phyloP scores from a whole-genome alignment of 192 early-diverging fungal genomes.

The Mycoemilia scoparia region DNA sequence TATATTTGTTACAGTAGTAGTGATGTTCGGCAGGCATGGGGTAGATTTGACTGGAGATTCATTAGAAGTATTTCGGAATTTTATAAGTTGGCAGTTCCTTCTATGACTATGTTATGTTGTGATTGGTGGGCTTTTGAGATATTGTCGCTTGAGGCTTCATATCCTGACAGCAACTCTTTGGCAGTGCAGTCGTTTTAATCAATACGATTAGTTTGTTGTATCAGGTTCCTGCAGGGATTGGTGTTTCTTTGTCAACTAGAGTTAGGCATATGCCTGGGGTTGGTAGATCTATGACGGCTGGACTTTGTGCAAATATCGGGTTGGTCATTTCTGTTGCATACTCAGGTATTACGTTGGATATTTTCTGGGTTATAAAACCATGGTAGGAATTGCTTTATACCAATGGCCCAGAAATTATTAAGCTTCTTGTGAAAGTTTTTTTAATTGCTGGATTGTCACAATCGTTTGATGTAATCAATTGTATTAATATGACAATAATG shows the following conservation, averaged over 20 bases:
- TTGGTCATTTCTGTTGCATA: conserved; percentile 23
- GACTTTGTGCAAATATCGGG: conserved; percentile 17
- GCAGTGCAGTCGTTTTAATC: conserved; percentile 37
- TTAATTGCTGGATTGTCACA: conserved; percentile 15
- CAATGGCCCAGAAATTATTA: conserved; percentile 10
- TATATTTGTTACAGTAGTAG: conserved; percentile 34
- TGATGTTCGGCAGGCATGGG: conserved; percentile 47
- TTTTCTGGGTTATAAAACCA: conserved; percentile 21
- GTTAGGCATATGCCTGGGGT: conserved; percentile 34
- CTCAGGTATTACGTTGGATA: conserved; percentile 27
- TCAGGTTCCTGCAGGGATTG: conserved; percentile 33
- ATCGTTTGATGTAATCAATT: conserved; percentile 33
- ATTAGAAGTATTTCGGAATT: conserved; percentile 42
- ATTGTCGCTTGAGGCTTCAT: conserved; percentile 53
- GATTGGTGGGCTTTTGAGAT: conserved; percentile 77
- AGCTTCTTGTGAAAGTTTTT: conserved; percentile 8
- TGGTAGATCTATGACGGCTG: conserved; percentile 24
- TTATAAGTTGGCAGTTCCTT: conserved; percentile 57
- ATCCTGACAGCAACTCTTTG: conserved; percentile 35
- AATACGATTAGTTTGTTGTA: conserved; percentile 33
- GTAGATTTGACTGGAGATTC: conserved; percentile 50
- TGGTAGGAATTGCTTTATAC: conserved; percentile 42
- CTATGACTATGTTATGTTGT: conserved; percentile 63
- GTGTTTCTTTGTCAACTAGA: conserved; percentile 32
- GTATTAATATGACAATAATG: conserved; percentile 36